Evolutionary conservation across 2,329 filamentous ascomycete genomes (phyloP), one percentile per base, ranked within the genome.

Genomic region (Penicillium sp.): DNA sequence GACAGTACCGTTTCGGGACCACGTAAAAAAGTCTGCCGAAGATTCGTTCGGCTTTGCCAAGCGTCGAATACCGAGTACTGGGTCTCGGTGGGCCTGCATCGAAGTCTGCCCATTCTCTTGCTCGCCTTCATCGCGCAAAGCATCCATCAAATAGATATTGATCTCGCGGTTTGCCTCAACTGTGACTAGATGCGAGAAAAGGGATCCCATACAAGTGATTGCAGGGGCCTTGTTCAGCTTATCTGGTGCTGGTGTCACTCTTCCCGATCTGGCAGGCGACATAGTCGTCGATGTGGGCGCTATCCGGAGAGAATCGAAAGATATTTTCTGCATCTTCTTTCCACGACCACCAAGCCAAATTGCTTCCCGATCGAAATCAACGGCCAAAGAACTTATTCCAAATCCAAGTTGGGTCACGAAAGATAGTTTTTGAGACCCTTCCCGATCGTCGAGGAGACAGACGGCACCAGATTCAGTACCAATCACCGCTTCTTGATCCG

Each of bases 401-500:
- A 93, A 93, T 1, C 84, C 86, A 33, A 89, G 79, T 45, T 85
- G 83, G 37, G 86, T 81, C 33, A 91, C 80, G 56, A 86, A 86
- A 44, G 82, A 79, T 48, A 97, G 78, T 63, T 86, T 90, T 73
- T 90, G 89, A 60, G 86, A 84, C 60, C 87, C 87, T 51, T 84
- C 86, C 31, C 83, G 84, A 63, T 96, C 90, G 61, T 97, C 90
- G 31, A 97, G 80, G 29, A 96, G 79, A 73, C 93, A 98, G n/a
- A 99, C 80, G 68, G 96, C 89, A 27, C 95, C 95, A 57, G 86
- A 85, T 68, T 97, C 93, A 3, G 93, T 90, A 75, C 91, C 95
- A 43, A 98, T 80, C 41, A 98, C 84, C 19, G 92, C 89, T 66
- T 87, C 89, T 43, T 83, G 84, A 35, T 90, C 85, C 37, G 89